Evolutionary conservation across 2,329 filamentous ascomycete genomes (phyloP).

Genomic region (Nothophoma quercina): DNA sequence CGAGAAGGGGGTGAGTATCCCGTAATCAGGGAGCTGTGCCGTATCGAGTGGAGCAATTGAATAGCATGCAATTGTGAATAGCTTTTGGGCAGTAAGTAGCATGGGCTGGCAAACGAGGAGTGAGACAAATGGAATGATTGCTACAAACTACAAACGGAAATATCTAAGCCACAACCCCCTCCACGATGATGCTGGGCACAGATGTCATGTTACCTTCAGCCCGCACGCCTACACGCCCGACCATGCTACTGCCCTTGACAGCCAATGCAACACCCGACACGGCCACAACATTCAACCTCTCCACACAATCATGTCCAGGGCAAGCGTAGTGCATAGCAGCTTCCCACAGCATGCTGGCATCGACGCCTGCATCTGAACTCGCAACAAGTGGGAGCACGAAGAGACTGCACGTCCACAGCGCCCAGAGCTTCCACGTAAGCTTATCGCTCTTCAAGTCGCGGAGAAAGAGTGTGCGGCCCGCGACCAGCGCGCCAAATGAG

Average conservation of each 20-base stretch:
- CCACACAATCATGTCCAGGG: slow-evolving; percentile 13
- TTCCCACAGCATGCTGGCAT: slow-evolving; percentile 1
- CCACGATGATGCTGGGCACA: neutral
- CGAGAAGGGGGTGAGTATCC: neutral
- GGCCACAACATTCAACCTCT: slow-evolving; percentile 17
- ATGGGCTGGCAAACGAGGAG: too few relatives aligned
- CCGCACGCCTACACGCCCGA: neutral
- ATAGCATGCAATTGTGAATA: too few relatives aligned
- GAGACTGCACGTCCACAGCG: slow-evolving; percentile 24
- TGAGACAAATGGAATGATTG: too few relatives aligned
- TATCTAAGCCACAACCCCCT: neutral
- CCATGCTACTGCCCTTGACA: slow-evolving; percentile 15
- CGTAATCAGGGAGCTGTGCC: neutral
- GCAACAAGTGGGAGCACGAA: slow-evolving; percentile 25
- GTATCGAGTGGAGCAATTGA: too few relatives aligned
- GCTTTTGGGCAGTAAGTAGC: too few relatives aligned
- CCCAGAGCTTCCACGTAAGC: slow-evolving; percentile 31
- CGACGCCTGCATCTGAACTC: neutral
- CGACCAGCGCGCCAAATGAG: slow-evolving; percentile 19
- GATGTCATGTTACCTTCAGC: neutral
- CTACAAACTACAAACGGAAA: too few relatives aligned
- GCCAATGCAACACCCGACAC: slow-evolving; percentile 16
- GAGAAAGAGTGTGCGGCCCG: slow-evolving; percentile 13
- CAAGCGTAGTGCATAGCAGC: slow-evolving; percentile 3
- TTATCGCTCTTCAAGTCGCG: slow-evolving; percentile 20